Evolutionary conservation across 1,139 yeast genomes (phyloP).

Genomic region (Taphrina wiesneri): DNA sequence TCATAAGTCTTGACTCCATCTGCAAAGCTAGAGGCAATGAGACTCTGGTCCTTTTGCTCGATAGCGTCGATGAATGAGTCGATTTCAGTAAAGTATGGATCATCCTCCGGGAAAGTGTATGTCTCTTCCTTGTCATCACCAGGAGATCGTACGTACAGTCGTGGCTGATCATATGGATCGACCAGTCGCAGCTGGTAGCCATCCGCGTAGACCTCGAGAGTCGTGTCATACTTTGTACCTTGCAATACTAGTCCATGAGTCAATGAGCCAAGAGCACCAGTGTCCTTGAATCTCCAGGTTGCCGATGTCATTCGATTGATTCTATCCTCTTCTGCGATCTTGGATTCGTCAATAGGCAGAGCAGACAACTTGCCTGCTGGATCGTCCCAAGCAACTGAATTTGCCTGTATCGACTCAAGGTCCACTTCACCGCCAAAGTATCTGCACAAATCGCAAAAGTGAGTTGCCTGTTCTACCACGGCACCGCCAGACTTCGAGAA

Average conservation of each 20-base stretch:
- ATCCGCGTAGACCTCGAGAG: slow-evolving; percentile 40
- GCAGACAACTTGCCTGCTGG: slow-evolving; percentile 40
- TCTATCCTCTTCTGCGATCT: slow-evolving; percentile 39
- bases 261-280: slow-evolving; percentile 40
- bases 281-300: slow-evolving; percentile 39
- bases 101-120: slow-evolving; percentile 36
- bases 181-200: slow-evolving; percentile 41
- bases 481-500: slow-evolving; percentile 41
- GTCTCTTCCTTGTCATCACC: slow-evolving; percentile 35
- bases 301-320: slow-evolving; percentile 41
- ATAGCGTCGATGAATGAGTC: slow-evolving; percentile 35
- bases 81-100: slow-evolving; percentile 36
- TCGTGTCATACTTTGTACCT: slow-evolving; percentile 40
- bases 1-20: slow-evolving; percentile 37
- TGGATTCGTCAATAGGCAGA: slow-evolving; percentile 39
- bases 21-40: slow-evolving; percentile 32
- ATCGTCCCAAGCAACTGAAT: slow-evolving; percentile 39
- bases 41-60: slow-evolving; percentile 30
- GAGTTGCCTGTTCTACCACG: slow-evolving; percentile 41
- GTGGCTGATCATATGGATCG: slow-evolving; percentile 40
- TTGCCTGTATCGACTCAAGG: slow-evolving; percentile 38
- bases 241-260: slow-evolving; percentile 40
- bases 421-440: slow-evolving; percentile 41
- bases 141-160: slow-evolving; percentile 39
- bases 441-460: slow-evolving; percentile 40